These are phyloP conservation scores for Phytopythium helicoides DNA, from an alignment of 352 stramenopile species.

Conservation along the genomic window DNA sequence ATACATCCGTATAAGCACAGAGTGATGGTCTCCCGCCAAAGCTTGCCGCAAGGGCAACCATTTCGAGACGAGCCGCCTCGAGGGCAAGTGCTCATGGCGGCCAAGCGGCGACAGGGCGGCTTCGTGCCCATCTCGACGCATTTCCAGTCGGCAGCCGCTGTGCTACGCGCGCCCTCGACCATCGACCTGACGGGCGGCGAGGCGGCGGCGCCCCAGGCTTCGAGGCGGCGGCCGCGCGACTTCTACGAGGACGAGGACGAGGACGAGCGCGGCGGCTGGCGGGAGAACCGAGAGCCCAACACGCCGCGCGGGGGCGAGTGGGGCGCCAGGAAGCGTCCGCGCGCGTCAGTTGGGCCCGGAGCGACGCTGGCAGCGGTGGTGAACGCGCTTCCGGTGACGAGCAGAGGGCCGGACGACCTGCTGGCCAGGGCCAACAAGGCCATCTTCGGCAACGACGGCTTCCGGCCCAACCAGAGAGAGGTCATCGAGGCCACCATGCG, in stretches of 20 bases:
- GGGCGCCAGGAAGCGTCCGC: constrained; percentile 14
- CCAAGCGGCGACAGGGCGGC: background rate
- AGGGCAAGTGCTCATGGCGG: background rate
- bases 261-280: constrained; percentile 18
- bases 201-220: constrained; percentile 6
- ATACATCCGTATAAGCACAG: background rate
- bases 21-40: constrained; percentile 11
- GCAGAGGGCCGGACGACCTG: constrained; percentile 19
- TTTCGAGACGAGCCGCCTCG: no score
- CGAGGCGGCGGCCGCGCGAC: constrained; percentile 2
- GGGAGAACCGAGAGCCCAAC: constrained; percentile 46
- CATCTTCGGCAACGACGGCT: constrained; percentile 75
- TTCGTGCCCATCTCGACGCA: constrained; percentile 60
- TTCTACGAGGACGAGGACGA: constrained; percentile 68
- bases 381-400: background rate
- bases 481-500: constrained; percentile 92
- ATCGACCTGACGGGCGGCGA: constrained; percentile 44
- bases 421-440: constrained; percentile 52
- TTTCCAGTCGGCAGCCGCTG: constrained; percentile 37
- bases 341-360: background rate
- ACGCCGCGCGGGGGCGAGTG: constrained; percentile 23
- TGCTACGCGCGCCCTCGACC: constrained; percentile 15
- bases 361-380: background rate
- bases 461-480: constrained; percentile 90
- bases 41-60: background rate